Evolutionary conservation across 164 flowering plant species (phyloP), one percentile per base, ranked within the genome.

Genomic region (Nymphaea colorata): DNA sequence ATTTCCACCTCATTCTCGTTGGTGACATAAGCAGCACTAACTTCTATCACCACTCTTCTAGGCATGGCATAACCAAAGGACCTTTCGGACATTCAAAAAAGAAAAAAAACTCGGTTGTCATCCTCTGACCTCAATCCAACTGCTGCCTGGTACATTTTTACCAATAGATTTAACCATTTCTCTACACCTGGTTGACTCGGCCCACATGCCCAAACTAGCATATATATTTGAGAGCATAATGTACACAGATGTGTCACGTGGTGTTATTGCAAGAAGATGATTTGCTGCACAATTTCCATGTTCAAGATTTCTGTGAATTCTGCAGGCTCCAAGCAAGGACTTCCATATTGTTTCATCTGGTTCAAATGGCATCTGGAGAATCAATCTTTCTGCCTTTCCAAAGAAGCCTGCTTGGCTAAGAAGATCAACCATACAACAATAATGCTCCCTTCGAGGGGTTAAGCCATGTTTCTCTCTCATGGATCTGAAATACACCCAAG

Each of bases 401-500:
- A 76, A 76, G 43, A 25, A 63, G 12, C 74, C 76, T 59, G 76
- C 76, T 43, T 67, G 69, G 61, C 79, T 74, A 43, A 76, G 76
- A 66, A 76, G 76, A 57, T 73, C 79, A 70, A 76, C 66, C 74
- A 76, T 73, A 64, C 74, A 73, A 63, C 72, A 68, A 59, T 73
- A 76, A 66, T 73, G 79, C 65, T 76, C 79, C 44, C 62, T 62
- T 66, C 69, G 4, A 36, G 74, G 76, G 42, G 53, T 64, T n/a
- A 73, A 8, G 51, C 71, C 70, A 68, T 76, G 62, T 16, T 73
- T 67, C 5, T 41, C 53, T 18, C 7, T 57, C 79, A 76, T 76
- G 18, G 72, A 62, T 62, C 41, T 63, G 66, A 76, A 76, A 66
- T 73, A 42, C 6, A 15, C 45, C 64, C 71, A 59, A 7, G 79